Base-by-base conservation (phyloP, 2,329 filamentous ascomycete genomes). In the Botrytis deweyae region DNA sequence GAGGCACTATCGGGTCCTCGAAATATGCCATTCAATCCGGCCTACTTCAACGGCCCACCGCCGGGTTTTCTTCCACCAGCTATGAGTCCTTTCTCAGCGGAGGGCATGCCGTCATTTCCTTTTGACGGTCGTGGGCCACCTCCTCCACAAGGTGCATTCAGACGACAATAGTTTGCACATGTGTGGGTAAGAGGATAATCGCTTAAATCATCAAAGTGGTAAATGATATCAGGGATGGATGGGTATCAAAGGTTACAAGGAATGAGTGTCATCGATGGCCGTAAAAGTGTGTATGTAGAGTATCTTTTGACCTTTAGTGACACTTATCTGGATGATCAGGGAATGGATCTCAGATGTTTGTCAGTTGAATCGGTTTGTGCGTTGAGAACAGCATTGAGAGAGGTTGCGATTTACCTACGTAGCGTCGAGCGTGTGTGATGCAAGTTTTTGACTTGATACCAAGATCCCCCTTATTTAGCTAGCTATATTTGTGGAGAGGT, bases 41-140 rank as follows among this genome's bases (percentile, higher is more conserved):
- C 78, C 46, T 80, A 79, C 46, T 80, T 78, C 52, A 75, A 75
- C 46, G 72, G 87, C 33, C 89, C 89, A 44, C 86, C 85, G 10
- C 84, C 84, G 8, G 87, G 85, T 29, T 89, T 88, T 78, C 83
- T 89, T 79, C 85, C 84, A 8, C 88, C 87, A 2, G 87, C 85
- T 18, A 86, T 90, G 80, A 85, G 83, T 64, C 87, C 86, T 20
- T 90, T 89, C 79, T 52, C 71, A 29, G 88, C 84, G 38, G 87
- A 88, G 10, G 83, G 82, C 4, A 82, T 87, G 75, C 82, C 82
- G 1, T 84, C 85, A 3, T 90, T 88, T 9, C 85, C 85, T 3
- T 90, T 88, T 78, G 88, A 90, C 77, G 86, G 84, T 63, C 85
- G 86, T 40, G 66, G 65, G 18, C 74, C 74, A 33, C 87, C 88